A percentile compares a stretch with the other conserved stretches of the same genome.
Conservation (phyloP, 2,329 filamentous ascomycete genomes). For the Cytospora schulzeri region DNA sequence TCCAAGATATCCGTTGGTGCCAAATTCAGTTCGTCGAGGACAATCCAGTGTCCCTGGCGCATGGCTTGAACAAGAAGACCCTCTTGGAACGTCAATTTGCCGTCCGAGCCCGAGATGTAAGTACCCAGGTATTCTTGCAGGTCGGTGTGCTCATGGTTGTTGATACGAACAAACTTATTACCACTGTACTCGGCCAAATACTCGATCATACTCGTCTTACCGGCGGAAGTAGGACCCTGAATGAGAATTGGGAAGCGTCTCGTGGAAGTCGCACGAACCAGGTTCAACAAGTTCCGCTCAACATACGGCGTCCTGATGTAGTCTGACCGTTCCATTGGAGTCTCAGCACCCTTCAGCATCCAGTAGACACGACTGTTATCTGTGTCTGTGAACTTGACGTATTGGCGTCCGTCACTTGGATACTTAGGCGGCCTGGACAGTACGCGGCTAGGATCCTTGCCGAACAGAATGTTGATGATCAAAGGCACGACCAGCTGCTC, state of each 20-base stretch:
- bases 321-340: slow-evolving; percentile 72
- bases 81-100: slow-evolving; percentile 87
- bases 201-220: slow-evolving; percentile 99
- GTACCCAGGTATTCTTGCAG: slow-evolving; percentile 96
- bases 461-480: slow-evolving; percentile 79
- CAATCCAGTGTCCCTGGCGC: slow-evolving; percentile 94
- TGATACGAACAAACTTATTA: slow-evolving; percentile 97
- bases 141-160: slow-evolving; percentile 99
- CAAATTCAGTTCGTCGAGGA: slow-evolving; percentile 94
- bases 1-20: slow-evolving; percentile 97
- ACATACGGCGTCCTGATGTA: slow-evolving; percentile 98
- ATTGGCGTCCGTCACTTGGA: slow-evolving; percentile 73
- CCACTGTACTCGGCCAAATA: slow-evolving; percentile 96
- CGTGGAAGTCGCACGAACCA: slow-evolving; percentile 92
- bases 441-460: slow-evolving; percentile 67
- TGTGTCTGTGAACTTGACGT: slow-evolving; percentile 75
- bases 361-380: slow-evolving; percentile 76
- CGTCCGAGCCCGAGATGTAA: slow-evolving; percentile 84
- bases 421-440: slow-evolving; percentile 77
- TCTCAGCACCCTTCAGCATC: slow-evolving; percentile 74
- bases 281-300: slow-evolving; percentile 88
- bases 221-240: slow-evolving; percentile 94
- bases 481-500: slow-evolving; percentile 77
- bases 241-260: slow-evolving; percentile 90
- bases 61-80: slow-evolving; percentile 91